Percentiles rank a stretch among this genome's conserved stretches.
phyloP scores from a whole-genome alignment of 1,139 yeast species.

The Hyphopichia fennica region DNA sequence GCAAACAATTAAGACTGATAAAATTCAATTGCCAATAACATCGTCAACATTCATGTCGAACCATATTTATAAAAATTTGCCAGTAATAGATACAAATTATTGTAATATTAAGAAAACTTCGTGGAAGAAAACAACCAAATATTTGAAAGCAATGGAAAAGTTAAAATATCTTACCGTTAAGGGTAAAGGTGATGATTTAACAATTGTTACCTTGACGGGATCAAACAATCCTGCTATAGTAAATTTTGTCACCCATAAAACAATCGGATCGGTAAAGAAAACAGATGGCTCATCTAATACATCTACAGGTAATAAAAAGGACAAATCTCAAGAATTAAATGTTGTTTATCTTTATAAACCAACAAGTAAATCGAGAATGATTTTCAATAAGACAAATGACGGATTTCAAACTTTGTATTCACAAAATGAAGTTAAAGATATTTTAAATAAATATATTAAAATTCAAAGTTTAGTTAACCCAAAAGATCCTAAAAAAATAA shows the following conservation, averaged over 20 bases:
- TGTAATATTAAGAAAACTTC: constrained; percentile 78
- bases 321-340: constrained; percentile 24
- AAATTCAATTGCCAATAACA: constrained; percentile 57
- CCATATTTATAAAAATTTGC: constrained; percentile 70
- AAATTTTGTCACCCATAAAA: constrained; percentile 64
- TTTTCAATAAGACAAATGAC: constrained; percentile 48
- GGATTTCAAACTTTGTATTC: constrained; percentile 47
- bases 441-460: constrained; percentile 58
- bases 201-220: constrained; percentile 51
- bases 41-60: constrained; percentile 76
- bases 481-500: constrained; percentile 49
- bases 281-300: neutral
- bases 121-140: constrained; percentile 88
- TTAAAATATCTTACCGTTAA: constrained; percentile 61
- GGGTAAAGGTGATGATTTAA: constrained; percentile 75
- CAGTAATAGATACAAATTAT: constrained; percentile 49
- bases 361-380: constrained; percentile 44
- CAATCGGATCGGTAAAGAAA: constrained; percentile 2
- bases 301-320: constrained; percentile 19
- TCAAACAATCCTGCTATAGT: constrained; percentile 51
- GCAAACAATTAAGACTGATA: constrained; percentile 64
- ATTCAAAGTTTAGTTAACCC: constrained; percentile 46
- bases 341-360: constrained; percentile 55
- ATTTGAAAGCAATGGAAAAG: constrained; percentile 82
- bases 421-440: constrained; percentile 50